These are phyloP conservation scores for Geotrichum australiense DNA, from an alignment of 1,139 yeast genomes.

Conservation along the genomic window DNA sequence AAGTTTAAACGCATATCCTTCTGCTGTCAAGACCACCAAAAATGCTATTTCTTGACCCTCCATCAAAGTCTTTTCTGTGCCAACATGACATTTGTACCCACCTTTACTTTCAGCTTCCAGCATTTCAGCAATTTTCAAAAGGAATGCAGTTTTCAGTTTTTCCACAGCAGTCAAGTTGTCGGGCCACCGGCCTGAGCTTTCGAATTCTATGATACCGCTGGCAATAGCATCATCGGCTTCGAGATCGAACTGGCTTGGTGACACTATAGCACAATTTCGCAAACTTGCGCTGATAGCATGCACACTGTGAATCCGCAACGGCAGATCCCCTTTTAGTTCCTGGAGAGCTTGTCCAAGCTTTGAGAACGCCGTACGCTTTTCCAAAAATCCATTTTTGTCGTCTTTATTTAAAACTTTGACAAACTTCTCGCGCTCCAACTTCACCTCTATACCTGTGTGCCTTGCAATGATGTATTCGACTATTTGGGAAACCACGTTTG, in stretches of 20 bases:
- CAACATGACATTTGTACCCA: conserved; percentile 54
- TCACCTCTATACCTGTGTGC: conserved; percentile 46
- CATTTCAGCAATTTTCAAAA: conserved; percentile 62
- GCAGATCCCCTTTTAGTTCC: conserved; percentile 46
- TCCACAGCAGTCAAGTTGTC: conserved; percentile 81
- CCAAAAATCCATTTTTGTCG: conserved; percentile 44
- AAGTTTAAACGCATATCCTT: conserved; percentile 76
- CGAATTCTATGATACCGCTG: conserved; percentile 78
- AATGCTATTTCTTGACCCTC: conserved; percentile 40
- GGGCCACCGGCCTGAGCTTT: conserved; percentile 91
- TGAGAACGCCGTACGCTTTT: conserved; percentile 59
- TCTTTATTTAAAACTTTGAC: conserved; percentile 38
- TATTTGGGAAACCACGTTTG: conserved; percentile 61
- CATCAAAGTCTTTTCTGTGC: conserved; percentile 48
- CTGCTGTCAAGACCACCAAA: conserved; percentile 68
- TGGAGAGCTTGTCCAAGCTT: conserved; percentile 49
- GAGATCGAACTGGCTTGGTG: conserved; percentile 77
- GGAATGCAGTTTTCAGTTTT: conserved; percentile 82
- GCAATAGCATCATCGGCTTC: conserved; percentile 73
- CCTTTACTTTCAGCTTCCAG: conserved; percentile 41
- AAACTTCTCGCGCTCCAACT: conserved; percentile 20
- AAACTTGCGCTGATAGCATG: conserved; percentile 62
- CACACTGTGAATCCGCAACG: conserved; percentile 64
- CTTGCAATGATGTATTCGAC: conserved; percentile 53
- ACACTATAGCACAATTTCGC: conserved; percentile 64